Base-by-base conservation (phyloP, 2,329 filamentous ascomycete species). In the Venturia asperata region DNA sequence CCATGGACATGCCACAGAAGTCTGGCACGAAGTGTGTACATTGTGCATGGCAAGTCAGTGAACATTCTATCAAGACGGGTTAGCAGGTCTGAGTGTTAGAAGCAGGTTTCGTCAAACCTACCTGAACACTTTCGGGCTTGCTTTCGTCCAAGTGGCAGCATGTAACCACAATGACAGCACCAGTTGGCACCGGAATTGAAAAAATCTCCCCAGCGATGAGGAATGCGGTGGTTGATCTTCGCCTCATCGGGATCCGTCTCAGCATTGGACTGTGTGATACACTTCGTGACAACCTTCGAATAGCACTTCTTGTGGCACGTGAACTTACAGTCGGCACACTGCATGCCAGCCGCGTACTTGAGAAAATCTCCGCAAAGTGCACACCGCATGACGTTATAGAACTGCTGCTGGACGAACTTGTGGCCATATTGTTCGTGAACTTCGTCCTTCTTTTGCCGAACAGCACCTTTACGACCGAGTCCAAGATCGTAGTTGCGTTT, bases 371-470 rank as follows among this genome's bases (percentile, higher is more conserved):
- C 94, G 75, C 94, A 99, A 43, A 97, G 86, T 17, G 94, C 94
- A 78, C 94, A 99, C 68, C 94, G 93, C 94, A 99, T 99, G 74
- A 99, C 97, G 83, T 97, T 99, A 87, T 97, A 99, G 78, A 99
- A 99, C 76, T 97, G 94, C 76, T 97, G 92, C 73, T 94, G 90
- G 65, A 97, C 88, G 74, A 99, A 99, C 79, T 97, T 99, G 87
- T 99, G 94, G 61, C 94, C 94, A 75, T 96, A 97, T 82, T 97
- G 96, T 79, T 99, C 94, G 79, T 97, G 91, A 5, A 99, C 88
- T 73, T 97, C 92, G 77, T 99, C 94, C 80, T 99, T 99, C 73
- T 91, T 91, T 78, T 99, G 93, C 70, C 94, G 91, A 70, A 99
- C 92, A 68, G 94, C 94, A 73, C 93, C 94, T 79, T 97, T 96